Evolutionary conservation across 805 yeast species (phyloP).

Genomic region (Saccharomyces mikatae): DNA sequence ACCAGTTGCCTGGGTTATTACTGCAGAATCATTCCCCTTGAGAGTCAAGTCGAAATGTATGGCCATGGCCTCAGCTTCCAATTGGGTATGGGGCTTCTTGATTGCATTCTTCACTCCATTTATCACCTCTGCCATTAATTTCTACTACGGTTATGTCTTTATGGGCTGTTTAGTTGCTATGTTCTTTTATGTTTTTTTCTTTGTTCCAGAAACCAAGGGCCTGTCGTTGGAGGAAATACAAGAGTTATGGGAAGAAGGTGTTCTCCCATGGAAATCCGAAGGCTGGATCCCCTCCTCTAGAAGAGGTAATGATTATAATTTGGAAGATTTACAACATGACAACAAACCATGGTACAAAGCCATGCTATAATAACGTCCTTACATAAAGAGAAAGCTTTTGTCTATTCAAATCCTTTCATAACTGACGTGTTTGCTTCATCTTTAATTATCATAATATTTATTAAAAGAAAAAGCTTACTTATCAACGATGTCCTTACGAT

Average conservation of each 20-base stretch:
- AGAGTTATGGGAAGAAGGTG: slow-evolving; percentile 39
- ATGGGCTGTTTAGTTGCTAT: slow-evolving; percentile 46
- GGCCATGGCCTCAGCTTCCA: slow-evolving; percentile 52
- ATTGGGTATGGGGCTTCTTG: slow-evolving; percentile 58
- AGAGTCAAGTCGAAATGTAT: slow-evolving; percentile 51
- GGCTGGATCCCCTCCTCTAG: slow-evolving; percentile 40
- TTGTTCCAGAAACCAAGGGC: slow-evolving; percentile 69
- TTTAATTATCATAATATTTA: not conserved
- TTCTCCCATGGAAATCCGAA: slow-evolving; percentile 36
- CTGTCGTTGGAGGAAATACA: slow-evolving; percentile 73
- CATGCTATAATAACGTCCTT: not conserved
- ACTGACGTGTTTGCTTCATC: not conserved
- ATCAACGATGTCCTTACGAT: not conserved
- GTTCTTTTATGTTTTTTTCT: slow-evolving; percentile 57
- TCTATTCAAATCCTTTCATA: not conserved
- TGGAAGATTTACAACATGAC: slow-evolving; percentile 10
- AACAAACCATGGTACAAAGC: slow-evolving; percentile 9
- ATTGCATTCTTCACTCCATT: slow-evolving; percentile 65
- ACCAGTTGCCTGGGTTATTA: slow-evolving; percentile 52
- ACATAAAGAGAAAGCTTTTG: not conserved
- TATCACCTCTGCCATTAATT: slow-evolving; percentile 54
- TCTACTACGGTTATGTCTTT: slow-evolving; percentile 56
- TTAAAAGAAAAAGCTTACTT: not conserved
- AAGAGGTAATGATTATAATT: slow-evolving; percentile 12
- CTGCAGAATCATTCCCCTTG: slow-evolving; percentile 60